Conservation (phyloP, 2,329 filamentous ascomycete species). For the Lithohypha guttulata region DNA sequence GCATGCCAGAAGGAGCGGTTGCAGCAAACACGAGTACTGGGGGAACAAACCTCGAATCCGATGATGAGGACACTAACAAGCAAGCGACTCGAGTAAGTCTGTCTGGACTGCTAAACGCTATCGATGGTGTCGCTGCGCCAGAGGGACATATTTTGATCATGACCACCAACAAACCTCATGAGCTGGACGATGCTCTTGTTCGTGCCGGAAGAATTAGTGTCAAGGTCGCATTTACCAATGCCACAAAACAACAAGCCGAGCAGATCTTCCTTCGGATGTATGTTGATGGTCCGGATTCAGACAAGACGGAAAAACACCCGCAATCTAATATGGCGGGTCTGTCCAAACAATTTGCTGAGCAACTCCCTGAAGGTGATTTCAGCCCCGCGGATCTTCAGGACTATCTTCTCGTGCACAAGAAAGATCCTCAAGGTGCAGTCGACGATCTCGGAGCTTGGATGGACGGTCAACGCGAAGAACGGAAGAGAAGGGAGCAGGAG, state of each 20-base stretch:
- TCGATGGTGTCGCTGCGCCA: constrained; percentile 70
- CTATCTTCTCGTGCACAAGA: constrained; percentile 41
- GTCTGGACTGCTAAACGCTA: constrained; percentile 69
- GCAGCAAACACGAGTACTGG: constrained; percentile 3
- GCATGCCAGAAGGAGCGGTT: constrained; percentile 8
- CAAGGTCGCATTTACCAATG: constrained; percentile 48
- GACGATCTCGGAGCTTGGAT: constrained; percentile 34
- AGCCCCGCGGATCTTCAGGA: constrained; percentile 45
- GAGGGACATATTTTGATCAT: constrained; percentile 72
- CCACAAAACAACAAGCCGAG: constrained; percentile 22
- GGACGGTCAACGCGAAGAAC: constrained; percentile 13
- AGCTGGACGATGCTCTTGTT: constrained; percentile 62
- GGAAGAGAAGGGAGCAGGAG: constrained; percentile 16
- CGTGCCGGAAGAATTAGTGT: constrained; percentile 63
- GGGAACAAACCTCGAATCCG: constrained; percentile 12
- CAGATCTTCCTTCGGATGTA: constrained; percentile 26
- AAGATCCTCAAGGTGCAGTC: constrained; percentile 37
- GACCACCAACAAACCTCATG: constrained; percentile 68
- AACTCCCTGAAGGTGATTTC: constrained; percentile 38
- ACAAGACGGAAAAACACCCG: not conserved
- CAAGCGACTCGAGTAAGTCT: constrained; percentile 47
- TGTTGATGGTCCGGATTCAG: constrained; percentile 13
- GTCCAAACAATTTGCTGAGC: constrained; percentile 35
- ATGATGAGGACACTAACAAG: constrained; percentile 11
- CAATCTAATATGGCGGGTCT: constrained; percentile 28